Conservation (phyloP, 2,329 filamentous ascomycete species). For the Arachnomyces sp. region DNA sequence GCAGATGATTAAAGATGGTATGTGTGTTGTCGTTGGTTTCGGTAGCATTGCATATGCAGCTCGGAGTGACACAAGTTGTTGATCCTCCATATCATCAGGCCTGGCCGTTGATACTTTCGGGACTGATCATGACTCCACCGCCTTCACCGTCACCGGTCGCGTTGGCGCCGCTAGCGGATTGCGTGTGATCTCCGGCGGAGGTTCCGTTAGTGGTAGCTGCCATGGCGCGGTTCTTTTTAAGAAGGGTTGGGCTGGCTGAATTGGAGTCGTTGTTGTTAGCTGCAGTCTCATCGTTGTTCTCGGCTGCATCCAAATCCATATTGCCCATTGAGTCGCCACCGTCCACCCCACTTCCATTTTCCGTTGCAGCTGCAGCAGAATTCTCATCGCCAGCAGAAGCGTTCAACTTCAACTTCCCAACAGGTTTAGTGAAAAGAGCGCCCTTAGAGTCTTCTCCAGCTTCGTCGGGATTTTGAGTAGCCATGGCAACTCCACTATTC, state of each 20-base stretch:
- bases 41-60: not conserved
- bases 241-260: no score
- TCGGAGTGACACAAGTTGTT: not conserved
- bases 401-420: constrained; percentile 48
- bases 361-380: constrained; percentile 7
- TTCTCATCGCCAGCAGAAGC: constrained; percentile 10
- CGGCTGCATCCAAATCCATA: constrained; percentile 10
- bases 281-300: constrained; percentile 4
- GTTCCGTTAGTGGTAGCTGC: constrained; percentile 50
- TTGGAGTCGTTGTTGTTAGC: no score
- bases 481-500: constrained; percentile 27
- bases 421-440: constrained; percentile 25
- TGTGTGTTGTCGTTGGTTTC: not conserved
- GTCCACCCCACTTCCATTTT: constrained; percentile 9
- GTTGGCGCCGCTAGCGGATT: constrained; percentile 1
- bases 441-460: constrained; percentile 19
- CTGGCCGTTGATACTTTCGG: constrained; percentile 61
- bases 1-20: constrained; percentile 4
- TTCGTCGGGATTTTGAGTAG: constrained; percentile 15
- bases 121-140: constrained; percentile 72
- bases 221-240: constrained; percentile 28
- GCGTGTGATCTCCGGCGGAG: constrained; percentile 53
- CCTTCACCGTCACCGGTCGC: constrained; percentile 38
- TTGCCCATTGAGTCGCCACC: constrained; percentile 9
- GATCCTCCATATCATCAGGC: constrained; percentile 7